Percentiles rank a stretch among this genome's conserved stretches.
These are phyloP conservation scores for Gynostemma pentaphyllum DNA, from an alignment of 306 rosid species.

Conservation along the genomic window DNA sequence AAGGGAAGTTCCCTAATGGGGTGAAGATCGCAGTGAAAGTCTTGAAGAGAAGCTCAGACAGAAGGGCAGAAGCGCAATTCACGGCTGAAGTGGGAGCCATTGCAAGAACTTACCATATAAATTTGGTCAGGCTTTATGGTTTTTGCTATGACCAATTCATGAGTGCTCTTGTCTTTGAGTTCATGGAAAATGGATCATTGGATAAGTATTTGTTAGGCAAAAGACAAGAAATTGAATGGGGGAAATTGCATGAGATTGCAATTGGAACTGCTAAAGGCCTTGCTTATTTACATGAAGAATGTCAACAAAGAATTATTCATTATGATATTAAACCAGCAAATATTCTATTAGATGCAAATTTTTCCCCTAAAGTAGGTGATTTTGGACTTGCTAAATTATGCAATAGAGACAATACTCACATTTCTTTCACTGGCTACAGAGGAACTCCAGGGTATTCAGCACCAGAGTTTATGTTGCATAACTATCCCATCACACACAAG, in stretches of 20 bases:
- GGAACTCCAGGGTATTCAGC: constrained; percentile 54
- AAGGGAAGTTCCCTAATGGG: constrained; percentile 26
- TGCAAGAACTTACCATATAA: constrained; percentile 32
- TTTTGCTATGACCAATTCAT: constrained; percentile 32
- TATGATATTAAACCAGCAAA: constrained; percentile 51
- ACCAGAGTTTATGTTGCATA: constrained; percentile 29
- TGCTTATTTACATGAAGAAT: constrained; percentile 37
- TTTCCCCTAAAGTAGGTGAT: constrained; percentile 42
- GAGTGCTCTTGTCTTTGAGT: constrained; percentile 38
- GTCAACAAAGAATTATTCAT: constrained; percentile 38
- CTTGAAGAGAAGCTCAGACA: constrained; percentile 14
- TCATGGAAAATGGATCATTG: constrained; percentile 35
- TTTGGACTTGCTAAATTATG: constrained; percentile 41
- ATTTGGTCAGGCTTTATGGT: constrained; percentile 29
- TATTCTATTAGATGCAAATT: constrained; percentile 29
- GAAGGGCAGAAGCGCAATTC: constrained; percentile 29
- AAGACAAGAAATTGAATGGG: constrained; percentile 11
- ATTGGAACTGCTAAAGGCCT: constrained; percentile 39
- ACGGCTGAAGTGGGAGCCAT: constrained; percentile 33
- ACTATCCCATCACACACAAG: constrained; percentile 31
- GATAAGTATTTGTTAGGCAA: constrained; percentile 28
- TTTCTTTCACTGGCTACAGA: constrained; percentile 32
- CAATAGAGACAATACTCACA: constrained; percentile 28
- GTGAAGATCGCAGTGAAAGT: constrained; percentile 35
- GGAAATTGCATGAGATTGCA: constrained; percentile 36